Percentiles rank a stretch among this genome's conserved stretches.
Conservation (phyloP, 805 yeast genomes). For the Pichia membranifaciens region DNA sequence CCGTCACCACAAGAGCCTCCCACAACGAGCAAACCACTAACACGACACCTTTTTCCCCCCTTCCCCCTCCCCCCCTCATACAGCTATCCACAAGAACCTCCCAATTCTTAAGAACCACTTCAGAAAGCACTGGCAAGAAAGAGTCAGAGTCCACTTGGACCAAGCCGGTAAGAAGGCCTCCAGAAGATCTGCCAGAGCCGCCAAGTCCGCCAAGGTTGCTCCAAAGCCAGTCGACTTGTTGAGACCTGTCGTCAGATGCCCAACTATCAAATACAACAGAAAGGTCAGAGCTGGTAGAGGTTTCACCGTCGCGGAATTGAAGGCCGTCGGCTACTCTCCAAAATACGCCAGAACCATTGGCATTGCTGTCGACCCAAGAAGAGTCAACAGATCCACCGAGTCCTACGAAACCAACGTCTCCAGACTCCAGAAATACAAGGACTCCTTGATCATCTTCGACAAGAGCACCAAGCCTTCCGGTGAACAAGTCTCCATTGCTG, state of each 20-base stretch:
- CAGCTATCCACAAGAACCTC: slow-evolving; percentile 98
- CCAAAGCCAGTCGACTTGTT: slow-evolving; percentile 96
- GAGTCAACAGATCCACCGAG: slow-evolving; percentile 97
- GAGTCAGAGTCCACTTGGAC: slow-evolving; percentile 99
- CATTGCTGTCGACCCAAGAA: slow-evolving; percentile 99
- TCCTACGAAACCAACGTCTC: slow-evolving; percentile 90
- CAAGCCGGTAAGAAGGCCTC: slow-evolving; percentile 99
- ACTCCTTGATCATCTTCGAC: slow-evolving; percentile 95
- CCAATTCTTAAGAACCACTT: slow-evolving; percentile 99
- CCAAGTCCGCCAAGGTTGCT: slow-evolving; percentile 91
- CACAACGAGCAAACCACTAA: not conserved
- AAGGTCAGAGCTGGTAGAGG: slow-evolving; percentile 99
- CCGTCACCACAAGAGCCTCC: no score
- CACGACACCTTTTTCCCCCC: not conserved
- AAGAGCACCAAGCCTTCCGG: slow-evolving; percentile 71
- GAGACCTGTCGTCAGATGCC: slow-evolving; percentile 98
- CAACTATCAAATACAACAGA: slow-evolving; percentile 98
- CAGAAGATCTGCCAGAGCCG: slow-evolving; percentile 91
- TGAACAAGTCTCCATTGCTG: slow-evolving; percentile 71
- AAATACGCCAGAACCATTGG: slow-evolving; percentile 98
- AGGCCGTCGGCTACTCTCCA: slow-evolving; percentile 92
- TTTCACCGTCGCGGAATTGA: slow-evolving; percentile 95
- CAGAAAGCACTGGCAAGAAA: slow-evolving; percentile 99
- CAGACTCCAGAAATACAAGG: slow-evolving; percentile 93
- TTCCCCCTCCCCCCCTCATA: slow-evolving; percentile 12